Base-by-base conservation (phyloP, 2,329 filamentous ascomycete species). In the Myriangium duriaei region DNA sequence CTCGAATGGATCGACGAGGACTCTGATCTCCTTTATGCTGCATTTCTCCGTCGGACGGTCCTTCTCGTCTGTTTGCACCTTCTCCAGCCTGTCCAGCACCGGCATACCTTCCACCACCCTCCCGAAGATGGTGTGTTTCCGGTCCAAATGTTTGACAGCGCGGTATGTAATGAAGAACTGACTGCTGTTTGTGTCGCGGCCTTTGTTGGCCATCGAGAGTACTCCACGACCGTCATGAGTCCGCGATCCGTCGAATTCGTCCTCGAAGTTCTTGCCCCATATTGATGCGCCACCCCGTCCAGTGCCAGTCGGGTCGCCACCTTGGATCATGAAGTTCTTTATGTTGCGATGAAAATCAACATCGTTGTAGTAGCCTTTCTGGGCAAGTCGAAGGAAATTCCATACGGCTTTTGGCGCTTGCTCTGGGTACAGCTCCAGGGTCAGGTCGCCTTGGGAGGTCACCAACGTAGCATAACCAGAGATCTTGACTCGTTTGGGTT, bases 81-180 rank as follows among this genome's bases (percentile, higher is more conserved):
- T 72, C 60, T 98, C 91, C 62, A 98, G 76, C 41, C 74, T 73
- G 44, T 72, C 69, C 11, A 98, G 65, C 0, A 79, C 73, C 6
- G 55, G 51, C 39, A 78, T 52, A 1, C 81, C 88, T 17, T 81
- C 83, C 1, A 92, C 80, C 0, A 96, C 76, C 26, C 77, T 76
- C 2, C 80, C 91, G 52, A 98, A 98, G 29, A 98, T 82, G n/a
- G 91, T 96, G 60, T 98, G 91, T 55, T 98, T 98, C 42, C 79
- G 73, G 59, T 98, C 85, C 1, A 98, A 71, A 61, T 98, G 91
- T 45, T 81, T 78, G 0, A 79, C 75, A 1, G 81, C 69, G 35
- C 84, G 79, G 59, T 98, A 98, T 0, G 81, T 83, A 54, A 98
- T 81, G 67, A 96, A 98, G 59, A 80, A 98, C 59, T 98, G 91